A percentile compares a stretch with the other conserved stretches of the same genome.
Conservation (phyloP, 768 basidiomycete genomes). For the Leccinum uliginosum region DNA sequence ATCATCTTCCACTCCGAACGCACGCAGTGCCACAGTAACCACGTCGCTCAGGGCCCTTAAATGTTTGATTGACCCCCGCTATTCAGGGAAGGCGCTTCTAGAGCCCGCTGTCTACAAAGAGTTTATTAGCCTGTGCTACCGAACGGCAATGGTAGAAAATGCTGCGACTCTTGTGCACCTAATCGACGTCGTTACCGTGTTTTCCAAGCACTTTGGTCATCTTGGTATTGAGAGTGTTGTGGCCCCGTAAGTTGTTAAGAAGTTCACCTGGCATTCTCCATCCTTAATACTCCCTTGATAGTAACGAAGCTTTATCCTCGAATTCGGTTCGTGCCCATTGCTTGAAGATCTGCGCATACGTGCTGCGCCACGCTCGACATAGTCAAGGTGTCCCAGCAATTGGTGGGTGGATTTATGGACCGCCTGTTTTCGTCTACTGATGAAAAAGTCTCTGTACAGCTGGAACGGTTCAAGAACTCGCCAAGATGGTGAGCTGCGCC, state of each 20-base stretch:
- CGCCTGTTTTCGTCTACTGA: slow-evolving; percentile 6
- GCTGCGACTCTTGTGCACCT: slow-evolving; percentile 68
- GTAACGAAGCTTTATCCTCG: slow-evolving; percentile 31
- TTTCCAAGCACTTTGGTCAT: slow-evolving; percentile 42
- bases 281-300: slow-evolving; percentile 5
- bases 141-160: slow-evolving; percentile 84
- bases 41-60: slow-evolving; percentile 75
- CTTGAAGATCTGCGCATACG: slow-evolving; percentile 76
- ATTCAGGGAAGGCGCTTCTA: slow-evolving; percentile 75
- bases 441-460: slow-evolving; percentile 35
- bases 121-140: slow-evolving; percentile 80
- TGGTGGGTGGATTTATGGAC: slow-evolving; percentile 35
- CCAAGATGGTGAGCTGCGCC: slow-evolving; percentile 58
- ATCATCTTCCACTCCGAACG: slow-evolving; percentile 38
- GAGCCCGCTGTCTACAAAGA: slow-evolving; percentile 87
- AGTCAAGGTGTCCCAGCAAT: slow-evolving; percentile 46
- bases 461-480: slow-evolving; percentile 48
- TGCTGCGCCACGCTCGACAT: slow-evolving; percentile 69
- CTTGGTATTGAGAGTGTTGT: slow-evolving; percentile 20
- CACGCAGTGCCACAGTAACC: slow-evolving; percentile 45
- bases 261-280: neutral
- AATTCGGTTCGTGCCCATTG: slow-evolving; percentile 55
- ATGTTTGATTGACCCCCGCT: slow-evolving; percentile 73
- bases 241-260: slow-evolving; percentile 14
- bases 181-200: slow-evolving; percentile 59